Evolutionary conservation across 805 yeast genomes (phyloP).

Genomic region (Zygoascus tannicola): DNA sequence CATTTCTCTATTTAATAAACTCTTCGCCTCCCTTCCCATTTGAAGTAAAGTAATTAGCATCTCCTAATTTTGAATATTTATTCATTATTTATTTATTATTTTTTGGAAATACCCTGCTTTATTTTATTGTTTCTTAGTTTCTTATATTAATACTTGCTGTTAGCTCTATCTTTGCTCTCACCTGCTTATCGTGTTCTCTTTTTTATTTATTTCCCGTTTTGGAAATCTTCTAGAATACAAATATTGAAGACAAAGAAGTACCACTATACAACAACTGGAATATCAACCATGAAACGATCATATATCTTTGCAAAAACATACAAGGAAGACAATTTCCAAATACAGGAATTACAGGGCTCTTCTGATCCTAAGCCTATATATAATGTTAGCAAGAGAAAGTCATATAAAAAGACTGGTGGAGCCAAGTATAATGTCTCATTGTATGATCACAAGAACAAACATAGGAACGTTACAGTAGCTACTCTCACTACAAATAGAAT

Average conservation of each 20-base stretch:
- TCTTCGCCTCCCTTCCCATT: no score
- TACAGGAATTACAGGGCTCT: not conserved
- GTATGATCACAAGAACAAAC: not conserved
- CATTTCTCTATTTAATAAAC: no score
- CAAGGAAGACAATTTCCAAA: not conserved
- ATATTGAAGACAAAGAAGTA: no score
- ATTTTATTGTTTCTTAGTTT: no score
- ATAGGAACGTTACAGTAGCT: not conserved
- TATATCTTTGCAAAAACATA: not conserved
- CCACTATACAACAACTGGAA: no score
- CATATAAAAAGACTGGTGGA: not conserved
- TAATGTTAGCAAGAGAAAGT: conserved; percentile 1
- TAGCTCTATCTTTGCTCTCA: not conserved
- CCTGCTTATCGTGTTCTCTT: not conserved
- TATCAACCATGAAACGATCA: no score
- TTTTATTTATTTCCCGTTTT: not conserved
- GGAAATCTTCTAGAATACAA: not conserved
- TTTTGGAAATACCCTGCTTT: no score
- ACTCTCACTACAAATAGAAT: not conserved
- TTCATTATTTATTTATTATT: no score
- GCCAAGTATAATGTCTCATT: not conserved
- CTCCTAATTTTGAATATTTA: no score
- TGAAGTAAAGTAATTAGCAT: no score
- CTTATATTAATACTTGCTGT: no score
- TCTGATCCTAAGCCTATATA: not conserved